Evolutionary conservation across 169 alveolate species (phyloP).

Genomic region (Toxoplasma gondii): DNA sequence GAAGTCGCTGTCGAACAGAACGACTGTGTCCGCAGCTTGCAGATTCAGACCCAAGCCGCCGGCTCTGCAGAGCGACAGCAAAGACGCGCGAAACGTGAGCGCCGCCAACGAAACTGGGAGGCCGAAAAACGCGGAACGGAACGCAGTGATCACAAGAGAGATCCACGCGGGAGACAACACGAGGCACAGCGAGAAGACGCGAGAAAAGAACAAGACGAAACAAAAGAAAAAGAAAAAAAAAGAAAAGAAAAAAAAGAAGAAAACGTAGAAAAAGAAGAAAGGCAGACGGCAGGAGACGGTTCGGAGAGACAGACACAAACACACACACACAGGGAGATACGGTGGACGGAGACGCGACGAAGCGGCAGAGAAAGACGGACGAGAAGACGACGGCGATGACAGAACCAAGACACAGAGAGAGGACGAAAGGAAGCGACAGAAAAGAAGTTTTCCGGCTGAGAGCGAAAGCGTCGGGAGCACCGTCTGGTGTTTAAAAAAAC

Average conservation of each 20-base stretch:
- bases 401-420: too few relatives aligned
- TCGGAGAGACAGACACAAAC: not conserved
- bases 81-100: not conserved
- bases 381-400: too few relatives aligned
- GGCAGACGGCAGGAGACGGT: too few relatives aligned
- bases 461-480: too few relatives aligned
- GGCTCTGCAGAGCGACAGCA: conserved; percentile 76
- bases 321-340: too few relatives aligned
- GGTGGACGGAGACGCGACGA: too few relatives aligned
- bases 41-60: conserved; percentile 93
- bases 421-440: too few relatives aligned
- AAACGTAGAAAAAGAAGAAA: too few relatives aligned
- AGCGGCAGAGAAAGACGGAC: too few relatives aligned
- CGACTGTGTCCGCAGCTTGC: conserved; percentile 96
- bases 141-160: not conserved
- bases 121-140: not conserved
- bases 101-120: not conserved
- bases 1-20: conserved; percentile 95
- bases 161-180: not conserved
- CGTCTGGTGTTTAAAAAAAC: too few relatives aligned
- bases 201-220: not conserved
- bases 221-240: not conserved
- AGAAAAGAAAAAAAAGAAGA: too few relatives aligned
- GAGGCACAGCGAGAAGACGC: not conserved
- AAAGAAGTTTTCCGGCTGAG: too few relatives aligned